phyloP scores from a whole-genome alignment of 345 rosid genomes.

The Bruguiera parviflora region DNA sequence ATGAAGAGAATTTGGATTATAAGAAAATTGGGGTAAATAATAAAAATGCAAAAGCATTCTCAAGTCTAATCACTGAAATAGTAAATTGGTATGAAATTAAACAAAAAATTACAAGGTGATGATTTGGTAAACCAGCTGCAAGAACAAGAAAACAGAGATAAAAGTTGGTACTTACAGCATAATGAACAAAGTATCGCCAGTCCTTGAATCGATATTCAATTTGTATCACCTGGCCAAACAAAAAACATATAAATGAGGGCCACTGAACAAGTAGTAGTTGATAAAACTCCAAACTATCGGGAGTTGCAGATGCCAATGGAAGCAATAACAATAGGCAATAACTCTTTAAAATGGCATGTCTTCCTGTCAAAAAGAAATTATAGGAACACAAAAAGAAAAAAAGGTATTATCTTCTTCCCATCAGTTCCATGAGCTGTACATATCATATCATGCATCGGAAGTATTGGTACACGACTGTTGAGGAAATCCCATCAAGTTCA shows the following conservation, averaged over 20 bases:
- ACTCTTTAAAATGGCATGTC: not conserved
- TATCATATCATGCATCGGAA: no score
- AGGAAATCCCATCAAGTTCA: no score
- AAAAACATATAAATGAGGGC: not conserved
- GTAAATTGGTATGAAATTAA: not conserved
- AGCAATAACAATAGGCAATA: not conserved
- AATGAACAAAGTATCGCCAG: constrained; percentile 1
- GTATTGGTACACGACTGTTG: no score
- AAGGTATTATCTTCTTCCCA: no score
- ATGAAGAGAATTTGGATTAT: not conserved
- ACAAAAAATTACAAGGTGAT: not conserved
- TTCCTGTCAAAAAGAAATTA: not conserved
- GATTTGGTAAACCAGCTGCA: no score
- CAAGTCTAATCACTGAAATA: not conserved
- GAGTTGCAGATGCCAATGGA: not conserved
- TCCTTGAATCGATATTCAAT: constrained; percentile 2
- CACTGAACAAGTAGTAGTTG: not conserved
- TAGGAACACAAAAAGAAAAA: no score
- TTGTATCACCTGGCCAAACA: not conserved
- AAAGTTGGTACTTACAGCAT: not conserved
- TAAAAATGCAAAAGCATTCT: not conserved
- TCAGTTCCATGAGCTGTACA: no score
- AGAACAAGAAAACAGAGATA: not conserved
- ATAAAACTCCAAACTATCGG: not conserved
- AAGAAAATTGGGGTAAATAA: no score